Conservation (phyloP, 2,329 filamentous ascomycete species). For the Trichoderma hamatum region DNA sequence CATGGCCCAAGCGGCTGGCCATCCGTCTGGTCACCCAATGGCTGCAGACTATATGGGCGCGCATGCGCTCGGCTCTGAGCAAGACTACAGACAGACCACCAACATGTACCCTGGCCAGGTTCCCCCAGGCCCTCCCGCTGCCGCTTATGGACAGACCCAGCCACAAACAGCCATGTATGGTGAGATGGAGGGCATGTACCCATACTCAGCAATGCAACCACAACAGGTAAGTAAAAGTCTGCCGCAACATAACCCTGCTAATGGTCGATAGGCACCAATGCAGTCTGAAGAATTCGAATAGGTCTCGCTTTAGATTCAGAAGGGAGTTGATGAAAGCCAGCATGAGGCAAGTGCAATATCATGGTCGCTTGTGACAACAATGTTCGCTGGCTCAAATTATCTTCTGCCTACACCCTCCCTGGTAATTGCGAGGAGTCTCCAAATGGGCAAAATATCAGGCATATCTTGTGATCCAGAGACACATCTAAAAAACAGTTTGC, state of each 20-base stretch:
- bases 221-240: constrained; percentile 68
- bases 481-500: not conserved
- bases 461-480: not conserved
- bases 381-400: not conserved
- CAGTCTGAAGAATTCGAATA: constrained; percentile 52
- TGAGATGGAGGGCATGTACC: constrained; percentile 83
- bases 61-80: constrained; percentile 67
- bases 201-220: constrained; percentile 76
- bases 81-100: constrained; percentile 78
- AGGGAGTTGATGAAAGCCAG: not conserved
- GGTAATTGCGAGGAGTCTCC: not conserved
- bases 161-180: constrained; percentile 71
- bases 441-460: not conserved
- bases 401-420: not conserved
- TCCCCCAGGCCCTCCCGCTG: constrained; percentile 69
- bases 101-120: constrained; percentile 83
- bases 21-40: constrained; percentile 59
- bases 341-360: not conserved
- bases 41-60: constrained; percentile 64
- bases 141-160: constrained; percentile 76
- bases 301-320: not conserved
- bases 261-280: constrained; percentile 46
- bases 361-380: not conserved
- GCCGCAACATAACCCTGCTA: constrained; percentile 20
- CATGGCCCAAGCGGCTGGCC: constrained; percentile 59